A percentile compares a stretch with the other conserved stretches of the same genome.
These are phyloP conservation scores for Colletotrichum orbiculare DNA, from an alignment of 2,329 filamentous ascomycete genomes.

Conservation along the genomic window DNA sequence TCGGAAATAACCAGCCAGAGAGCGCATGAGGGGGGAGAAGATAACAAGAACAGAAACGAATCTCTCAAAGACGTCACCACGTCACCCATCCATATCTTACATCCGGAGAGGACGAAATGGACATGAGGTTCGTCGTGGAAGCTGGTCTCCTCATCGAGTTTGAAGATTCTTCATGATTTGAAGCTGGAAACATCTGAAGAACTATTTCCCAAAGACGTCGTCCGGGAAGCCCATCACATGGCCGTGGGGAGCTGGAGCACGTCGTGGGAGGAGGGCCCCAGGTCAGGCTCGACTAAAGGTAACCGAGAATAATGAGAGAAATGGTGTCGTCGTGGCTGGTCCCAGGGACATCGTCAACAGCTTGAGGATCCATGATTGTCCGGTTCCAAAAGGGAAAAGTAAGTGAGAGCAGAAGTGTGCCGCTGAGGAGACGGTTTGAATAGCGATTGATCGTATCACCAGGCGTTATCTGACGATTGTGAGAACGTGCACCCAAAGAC, in stretches of 20 bases:
- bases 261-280: neutral
- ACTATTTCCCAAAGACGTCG: neutral
- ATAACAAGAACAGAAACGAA: no score
- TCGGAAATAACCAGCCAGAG: no score
- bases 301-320: slow-evolving; percentile 32
- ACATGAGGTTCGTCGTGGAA: no score
- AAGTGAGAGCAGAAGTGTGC: neutral
- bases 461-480: neutral
- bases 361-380: slow-evolving; percentile 21
- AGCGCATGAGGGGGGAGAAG: no score
- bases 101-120: no score
- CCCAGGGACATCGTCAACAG: slow-evolving; percentile 8
- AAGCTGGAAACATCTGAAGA: neutral
- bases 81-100: no score
- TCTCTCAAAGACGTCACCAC: no score
- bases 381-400: neutral
- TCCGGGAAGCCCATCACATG: no score
- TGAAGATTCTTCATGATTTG: no score
- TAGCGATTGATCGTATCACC: neutral
- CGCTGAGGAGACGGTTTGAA: neutral
- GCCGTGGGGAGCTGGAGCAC: neutral
- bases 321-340: slow-evolving; percentile 34
- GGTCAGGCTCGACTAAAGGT: neutral
- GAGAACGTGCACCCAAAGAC: no score
- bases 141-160: no score